phyloP scores from a whole-genome alignment of 805 yeast genomes.

The Candida silvicultrix region DNA sequence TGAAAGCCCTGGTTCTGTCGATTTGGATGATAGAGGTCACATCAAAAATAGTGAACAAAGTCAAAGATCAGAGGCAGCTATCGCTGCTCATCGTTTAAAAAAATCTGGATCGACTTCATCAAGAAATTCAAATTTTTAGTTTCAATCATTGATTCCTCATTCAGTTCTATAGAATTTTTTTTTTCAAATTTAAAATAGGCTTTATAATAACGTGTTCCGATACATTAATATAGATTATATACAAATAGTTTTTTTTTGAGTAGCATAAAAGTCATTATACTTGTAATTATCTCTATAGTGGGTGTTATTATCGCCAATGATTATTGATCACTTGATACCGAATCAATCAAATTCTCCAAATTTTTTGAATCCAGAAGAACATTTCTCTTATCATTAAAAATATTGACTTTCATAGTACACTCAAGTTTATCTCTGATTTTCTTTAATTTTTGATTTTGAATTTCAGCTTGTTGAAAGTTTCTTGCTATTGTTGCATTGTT shows the following conservation, averaged over 20 bases:
- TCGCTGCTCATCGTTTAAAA: conserved; percentile 14
- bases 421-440: conserved; percentile 6
- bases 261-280: neutral
- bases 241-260: too few species aligned
- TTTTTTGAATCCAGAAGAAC: too few species aligned
- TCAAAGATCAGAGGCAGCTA: conserved; percentile 26
- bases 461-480: conserved; percentile 18
- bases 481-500: conserved; percentile 18
- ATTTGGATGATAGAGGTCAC: conserved; percentile 75
- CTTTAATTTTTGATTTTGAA: conserved; percentile 16
- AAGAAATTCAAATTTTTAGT: neutral
- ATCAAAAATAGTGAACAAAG: conserved; percentile 37
- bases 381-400: neutral
- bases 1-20: conserved; percentile 73
- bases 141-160: neutral
- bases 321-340: too few species aligned
- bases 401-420: neutral
- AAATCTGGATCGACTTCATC: conserved; percentile 7
- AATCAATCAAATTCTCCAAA: too few species aligned
- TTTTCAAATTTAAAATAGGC: too few species aligned
- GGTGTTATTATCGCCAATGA: too few species aligned
- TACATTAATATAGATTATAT: too few species aligned
- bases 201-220: too few species aligned
- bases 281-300: too few species aligned
- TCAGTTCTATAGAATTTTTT: too few species aligned